Base-by-base conservation (phyloP, 495 filamentous ascomycete genomes). In the Cercophora samala region DNA sequence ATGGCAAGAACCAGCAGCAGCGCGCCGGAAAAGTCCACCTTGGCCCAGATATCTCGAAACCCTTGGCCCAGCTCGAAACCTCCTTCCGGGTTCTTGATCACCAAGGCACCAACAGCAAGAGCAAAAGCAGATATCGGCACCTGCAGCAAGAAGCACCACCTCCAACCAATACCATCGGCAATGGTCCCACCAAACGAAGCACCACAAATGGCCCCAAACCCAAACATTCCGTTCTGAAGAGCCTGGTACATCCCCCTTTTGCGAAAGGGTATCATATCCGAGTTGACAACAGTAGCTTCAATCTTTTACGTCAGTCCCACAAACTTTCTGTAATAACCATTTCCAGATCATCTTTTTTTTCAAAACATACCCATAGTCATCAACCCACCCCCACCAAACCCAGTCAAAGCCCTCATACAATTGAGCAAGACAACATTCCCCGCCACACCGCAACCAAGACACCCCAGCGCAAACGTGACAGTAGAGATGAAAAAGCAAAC, bases 191-290 rank as follows among this genome's bases (percentile, higher is more conserved):
- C 83, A 26, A 85, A 76, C 0, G 77, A 81, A 0, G 82, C 83
- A 17, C 82, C 82, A 67, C 77, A 80, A 26, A 83, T 78, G 3
- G 80, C 76, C 0, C 82, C 82, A 60, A 89, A 88, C 0, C 86
- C 87, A 70, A 86, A 83, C 21, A 88, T 79, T 15, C 79, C 86
- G 58, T 90, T 90, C 68, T 88, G 86, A 23, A 85, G 70, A 0
- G 85, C 86, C 64, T 90, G 87, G 66, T 88, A 89, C 84, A 89
- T 89, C 0, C 87, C 87, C 13, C 87, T 78, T 25, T 80, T 81
- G n/a, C 82, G 77, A 69, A 88, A 87, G 0, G 87, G 87, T 51
- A 90, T 88, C 70, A 90, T 82, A 70, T 89, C 86, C 2, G 85
- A 88, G 68, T 89, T 89, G 63, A 90, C 82, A 60, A 89, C 88